Evolutionary conservation across 176 grass and related monocot genomes (phyloP), one percentile per base, ranked within the genome.

Genomic region (Juncus inflexus): DNA sequence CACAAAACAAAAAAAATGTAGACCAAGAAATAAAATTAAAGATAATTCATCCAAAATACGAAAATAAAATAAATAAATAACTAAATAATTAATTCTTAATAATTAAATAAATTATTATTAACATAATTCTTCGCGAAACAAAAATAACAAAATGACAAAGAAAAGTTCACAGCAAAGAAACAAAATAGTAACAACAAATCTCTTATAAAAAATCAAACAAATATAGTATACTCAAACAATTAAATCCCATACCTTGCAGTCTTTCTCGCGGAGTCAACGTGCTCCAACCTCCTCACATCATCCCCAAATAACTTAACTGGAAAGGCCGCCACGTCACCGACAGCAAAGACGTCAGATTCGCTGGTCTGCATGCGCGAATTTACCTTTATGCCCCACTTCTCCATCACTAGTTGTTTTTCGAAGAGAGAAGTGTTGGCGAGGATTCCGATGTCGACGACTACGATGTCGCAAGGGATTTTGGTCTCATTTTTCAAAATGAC

Each of bases 401-500:
- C 94, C 50, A 84, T 61, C 10, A 75, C 58, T 28, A 97, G 72
- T 51, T 97, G 87, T 37, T 61, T 85, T 86, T 97, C 94, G 75
- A 97, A 97, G 50, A 97, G 83, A 43, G 66, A 53, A 37, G 85
- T 97, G 38, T 91, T 84, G 68, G 85, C 85, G 66, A 77, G 83
- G 57, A 97, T 97, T 11, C 94, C 94, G 52, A 92, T 97, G 61
- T 87, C 94, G 64, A 97, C 80, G 13, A 97, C 88, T 70, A 92
- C 94, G 85, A 92, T 92, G 69, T 92, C 85, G 15, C 79, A 64
- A 36, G 75, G 63, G 56, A 97, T 88, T 15, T 60, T 74, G 54
- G 66, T 89, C 39, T 80, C 94, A 82, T 92, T 87, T 82, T 64
- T 97, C 40, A 97, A 72, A 11, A 89, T 80, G 64, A 92, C 94